A percentile compares a stretch with the other conserved stretches of the same genome.
phyloP scores from a whole-genome alignment of 1,284 basidiomycete genomes.

The Ustilago loliicola region DNA sequence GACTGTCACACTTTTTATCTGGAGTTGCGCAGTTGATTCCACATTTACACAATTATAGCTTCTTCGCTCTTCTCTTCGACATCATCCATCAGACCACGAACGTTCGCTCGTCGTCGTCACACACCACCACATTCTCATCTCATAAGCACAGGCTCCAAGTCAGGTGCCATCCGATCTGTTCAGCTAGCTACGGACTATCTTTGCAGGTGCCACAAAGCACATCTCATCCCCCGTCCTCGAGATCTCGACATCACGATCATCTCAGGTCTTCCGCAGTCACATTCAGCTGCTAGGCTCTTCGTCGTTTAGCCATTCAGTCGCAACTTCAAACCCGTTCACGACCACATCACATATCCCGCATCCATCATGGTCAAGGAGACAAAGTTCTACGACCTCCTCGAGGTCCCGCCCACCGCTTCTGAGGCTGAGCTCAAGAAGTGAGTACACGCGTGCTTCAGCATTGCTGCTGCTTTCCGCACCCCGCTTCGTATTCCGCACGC shows the following conservation, averaged over 20 bases:
- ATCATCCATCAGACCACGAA: background rate
- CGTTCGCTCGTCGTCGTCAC: background rate
- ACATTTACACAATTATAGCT: background rate
- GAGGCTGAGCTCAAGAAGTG: constrained; percentile 69
- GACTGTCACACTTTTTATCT: constrained; percentile 14
- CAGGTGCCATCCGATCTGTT: constrained; percentile 6
- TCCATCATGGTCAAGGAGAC: constrained; percentile 54
- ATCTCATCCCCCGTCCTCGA: constrained; percentile 1
- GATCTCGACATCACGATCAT: background rate
- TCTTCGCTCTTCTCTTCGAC: constrained; percentile 5
- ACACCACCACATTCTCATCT: background rate
- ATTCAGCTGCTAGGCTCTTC: background rate
- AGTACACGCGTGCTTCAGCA: constrained; percentile 22
- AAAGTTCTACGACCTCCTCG: constrained; percentile 70
- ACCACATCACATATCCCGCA: constrained; percentile 7
- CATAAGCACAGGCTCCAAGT: constrained; percentile 5
- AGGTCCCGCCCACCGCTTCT: constrained; percentile 58
- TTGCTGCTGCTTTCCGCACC: background rate
- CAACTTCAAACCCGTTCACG: too few species aligned
- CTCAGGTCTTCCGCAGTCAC: background rate
- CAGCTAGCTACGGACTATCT: constrained; percentile 1
- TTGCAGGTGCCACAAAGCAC: background rate
- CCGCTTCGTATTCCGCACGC: background rate
- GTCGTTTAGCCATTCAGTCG: background rate
- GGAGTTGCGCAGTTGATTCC: background rate